Base-by-base conservation (phyloP, 2,329 filamentous ascomycete genomes). In the Aspergillus caelatus region DNA sequence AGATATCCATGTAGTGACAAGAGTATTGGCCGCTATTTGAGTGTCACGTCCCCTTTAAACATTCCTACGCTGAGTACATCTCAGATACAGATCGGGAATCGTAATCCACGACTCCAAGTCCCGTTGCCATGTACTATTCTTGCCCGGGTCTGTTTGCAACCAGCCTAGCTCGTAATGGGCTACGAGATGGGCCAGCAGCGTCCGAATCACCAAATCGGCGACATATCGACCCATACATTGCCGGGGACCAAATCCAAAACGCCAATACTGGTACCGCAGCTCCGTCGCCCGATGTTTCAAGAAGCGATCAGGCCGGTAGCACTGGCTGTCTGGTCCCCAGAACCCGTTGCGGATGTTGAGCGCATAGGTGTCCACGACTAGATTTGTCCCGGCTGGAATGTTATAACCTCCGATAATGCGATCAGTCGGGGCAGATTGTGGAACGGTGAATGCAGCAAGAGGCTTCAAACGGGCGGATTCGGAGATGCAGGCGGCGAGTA, bases 351-450 rank as follows among this genome's bases (percentile, higher is more conserved):
- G 67, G 7, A 79, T 71, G 58, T 84, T 83, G n/a, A 83, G 67
- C 3, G 79, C 77, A 65, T 80, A 73, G 0, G 81, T 65, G 62
- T 83, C 82, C 1, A 83, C 76, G 3, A 83, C 68, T 56, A 81
- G 77, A 59, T 77, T 77, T 2, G 80, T 68, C 76, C 11, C 72
- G 0, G 70, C 72, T 0, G 81, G 80, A 55, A 82, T 70, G 11
- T 70, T 28, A 62, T 68, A 81, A 2, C 77, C 78, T 46, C 66
- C 74, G 3, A 79, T 67, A 6, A 67, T 60, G 2, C 79, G 75
- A 3, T 67, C 64, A 0, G 73, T 79, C 1, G 79, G 79, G 4
- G 73, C 72, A 1, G 78, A 68, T 60, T 83, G 79, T 0, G 80
- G 75, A 0, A 81, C 72, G 0, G 78, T 76, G 62, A 82, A 83